Conservation (phyloP, 768 basidiomycete species). For the Termitomyces sp. region DNA sequence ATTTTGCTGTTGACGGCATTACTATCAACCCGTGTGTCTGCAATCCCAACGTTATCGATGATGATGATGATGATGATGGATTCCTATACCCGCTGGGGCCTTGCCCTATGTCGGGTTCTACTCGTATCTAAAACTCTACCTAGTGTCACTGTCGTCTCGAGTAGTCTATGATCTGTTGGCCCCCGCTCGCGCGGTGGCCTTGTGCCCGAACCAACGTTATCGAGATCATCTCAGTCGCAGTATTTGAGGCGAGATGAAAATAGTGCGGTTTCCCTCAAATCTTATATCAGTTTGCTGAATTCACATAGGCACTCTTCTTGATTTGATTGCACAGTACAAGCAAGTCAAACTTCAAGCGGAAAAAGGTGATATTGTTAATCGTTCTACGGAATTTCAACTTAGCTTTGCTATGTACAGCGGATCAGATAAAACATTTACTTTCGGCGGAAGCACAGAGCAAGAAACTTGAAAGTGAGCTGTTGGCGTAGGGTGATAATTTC, state of each 20-base stretch:
- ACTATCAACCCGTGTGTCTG: constrained; percentile 1
- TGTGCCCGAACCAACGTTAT: too few relatives aligned
- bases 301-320: constrained; percentile 5
- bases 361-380: not conserved
- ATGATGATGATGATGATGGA: too few relatives aligned
- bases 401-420: not conserved
- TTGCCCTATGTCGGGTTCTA: too few relatives aligned
- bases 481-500: too few relatives aligned
- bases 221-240: not conserved
- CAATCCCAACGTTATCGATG: not conserved
- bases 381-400: not conserved
- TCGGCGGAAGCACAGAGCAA: constrained; percentile 4
- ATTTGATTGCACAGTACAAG: constrained; percentile 10
- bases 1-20: constrained; percentile 14
- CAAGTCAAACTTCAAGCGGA: constrained; percentile 6
- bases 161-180: too few relatives aligned
- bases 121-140: too few relatives aligned
- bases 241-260: constrained; percentile 5
- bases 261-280: constrained; percentile 1
- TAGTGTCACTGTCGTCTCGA: too few relatives aligned
- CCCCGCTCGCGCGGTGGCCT: too few relatives aligned
- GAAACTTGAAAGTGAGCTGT: constrained; percentile 5
- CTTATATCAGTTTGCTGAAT: not conserved
- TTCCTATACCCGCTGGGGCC: too few relatives aligned
- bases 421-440: not conserved